These are phyloP conservation scores for Geranomyces variabilis DNA, from an alignment of 192 early-diverging fungal genomes.

Conservation along the genomic window DNA sequence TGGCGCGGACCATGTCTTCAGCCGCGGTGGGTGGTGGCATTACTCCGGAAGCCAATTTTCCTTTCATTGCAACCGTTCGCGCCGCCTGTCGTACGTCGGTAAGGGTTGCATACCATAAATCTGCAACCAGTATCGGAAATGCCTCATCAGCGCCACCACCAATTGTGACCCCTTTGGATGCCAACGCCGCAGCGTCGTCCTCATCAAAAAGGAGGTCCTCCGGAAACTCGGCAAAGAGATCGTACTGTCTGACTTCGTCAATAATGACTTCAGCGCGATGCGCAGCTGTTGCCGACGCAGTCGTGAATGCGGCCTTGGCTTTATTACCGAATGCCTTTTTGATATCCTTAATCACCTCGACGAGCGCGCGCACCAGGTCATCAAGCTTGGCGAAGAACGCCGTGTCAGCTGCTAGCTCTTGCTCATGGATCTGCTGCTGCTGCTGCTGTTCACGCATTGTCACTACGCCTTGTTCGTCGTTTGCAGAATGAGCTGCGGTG, in stretches of 20 bases:
- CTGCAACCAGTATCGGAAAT: conserved; percentile 41
- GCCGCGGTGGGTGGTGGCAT: conserved; percentile 47
- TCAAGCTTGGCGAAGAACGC: conserved; percentile 46
- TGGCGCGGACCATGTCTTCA: conserved; percentile 50
- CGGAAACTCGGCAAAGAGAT: conserved; percentile 47
- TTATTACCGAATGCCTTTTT: conserved; percentile 42
- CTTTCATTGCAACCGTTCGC: conserved; percentile 38
- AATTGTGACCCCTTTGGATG: conserved; percentile 20
- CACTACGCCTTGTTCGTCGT: background rate
- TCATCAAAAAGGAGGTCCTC: conserved; percentile 40
- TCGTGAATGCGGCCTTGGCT: conserved; percentile 45
- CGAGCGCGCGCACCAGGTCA: conserved; percentile 40
- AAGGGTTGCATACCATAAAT: conserved; percentile 34
- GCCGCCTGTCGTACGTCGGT: conserved; percentile 43
- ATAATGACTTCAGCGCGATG: conserved; percentile 44
- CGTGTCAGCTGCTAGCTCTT: conserved; percentile 21
- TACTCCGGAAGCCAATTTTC: conserved; percentile 46
- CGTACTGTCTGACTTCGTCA: conserved; percentile 45
- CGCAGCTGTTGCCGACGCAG: conserved; percentile 38
- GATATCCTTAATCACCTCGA: conserved; percentile 47
- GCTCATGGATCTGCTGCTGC: background rate
- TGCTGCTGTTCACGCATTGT: background rate
- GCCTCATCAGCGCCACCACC: conserved; percentile 23
- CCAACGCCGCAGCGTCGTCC: conserved; percentile 39
- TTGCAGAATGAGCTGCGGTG: background rate